phyloP scores from a whole-genome alignment of 2,329 filamentous ascomycete species.

The Tolypocladium inflatum region DNA sequence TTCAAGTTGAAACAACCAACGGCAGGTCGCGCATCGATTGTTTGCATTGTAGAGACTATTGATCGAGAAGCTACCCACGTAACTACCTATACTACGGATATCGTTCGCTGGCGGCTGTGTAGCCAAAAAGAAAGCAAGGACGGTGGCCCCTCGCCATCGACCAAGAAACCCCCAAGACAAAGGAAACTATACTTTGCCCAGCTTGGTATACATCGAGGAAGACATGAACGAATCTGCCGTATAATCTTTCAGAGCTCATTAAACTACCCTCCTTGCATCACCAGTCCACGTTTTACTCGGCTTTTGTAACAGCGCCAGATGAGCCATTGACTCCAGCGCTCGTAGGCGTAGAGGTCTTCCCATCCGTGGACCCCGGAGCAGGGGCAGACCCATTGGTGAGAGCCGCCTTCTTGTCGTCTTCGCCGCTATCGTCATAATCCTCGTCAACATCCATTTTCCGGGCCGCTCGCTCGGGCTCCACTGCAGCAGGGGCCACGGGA shows the following conservation, averaged over 20 bases:
- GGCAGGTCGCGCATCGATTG: not conserved
- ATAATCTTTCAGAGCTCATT: constrained; percentile 15
- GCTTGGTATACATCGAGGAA: constrained; percentile 11
- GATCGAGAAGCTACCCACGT: not conserved
- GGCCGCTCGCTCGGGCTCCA: constrained; percentile 74
- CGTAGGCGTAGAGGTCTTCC: constrained; percentile 39
- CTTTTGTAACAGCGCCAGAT: constrained; percentile 25
- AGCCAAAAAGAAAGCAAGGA: constrained; percentile 16
- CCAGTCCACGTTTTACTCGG: constrained; percentile 24
- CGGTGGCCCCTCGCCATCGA: not conserved
- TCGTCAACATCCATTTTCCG: constrained; percentile 97
- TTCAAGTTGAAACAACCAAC: not conserved
- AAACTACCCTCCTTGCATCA: constrained; percentile 7
- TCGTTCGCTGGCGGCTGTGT: constrained; percentile 16
- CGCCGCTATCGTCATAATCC: constrained; percentile 90
- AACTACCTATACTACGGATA: constrained; percentile 11
- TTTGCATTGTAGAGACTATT: not conserved
- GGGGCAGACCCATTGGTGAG: constrained; percentile 35
- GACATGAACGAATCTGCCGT: constrained; percentile 8
- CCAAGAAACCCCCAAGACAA: constrained; percentile 7
- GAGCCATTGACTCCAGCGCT: constrained; percentile 35
- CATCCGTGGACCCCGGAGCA: constrained; percentile 38
- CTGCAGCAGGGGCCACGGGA: constrained; percentile 38
- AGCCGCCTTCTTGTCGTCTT: constrained; percentile 63
- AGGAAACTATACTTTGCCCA: constrained; percentile 7